Conservation (phyloP, 2,329 filamentous ascomycete species). For the Phaeosphaeriaceae sp. region DNA sequence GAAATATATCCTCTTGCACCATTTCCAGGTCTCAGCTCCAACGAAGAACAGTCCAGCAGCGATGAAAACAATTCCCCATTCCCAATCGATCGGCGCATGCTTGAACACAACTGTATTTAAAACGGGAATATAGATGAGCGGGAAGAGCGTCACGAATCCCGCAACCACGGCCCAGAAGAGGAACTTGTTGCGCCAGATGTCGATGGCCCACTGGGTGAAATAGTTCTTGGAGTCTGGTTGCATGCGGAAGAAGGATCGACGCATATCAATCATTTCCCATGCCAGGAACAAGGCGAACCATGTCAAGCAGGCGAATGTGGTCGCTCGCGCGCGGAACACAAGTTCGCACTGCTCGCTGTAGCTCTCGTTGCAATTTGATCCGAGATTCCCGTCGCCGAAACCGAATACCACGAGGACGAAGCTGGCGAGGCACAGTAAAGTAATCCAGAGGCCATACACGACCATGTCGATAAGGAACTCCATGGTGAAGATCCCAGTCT, state of each 20-base stretch:
- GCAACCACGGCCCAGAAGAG: constrained; percentile 54
- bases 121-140: constrained; percentile 68
- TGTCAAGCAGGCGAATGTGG: constrained; percentile 75
- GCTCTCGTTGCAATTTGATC: constrained; percentile 43
- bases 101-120: constrained; percentile 71
- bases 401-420: constrained; percentile 47
- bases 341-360: constrained; percentile 42
- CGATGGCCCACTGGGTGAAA: constrained; percentile 65
- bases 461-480: constrained; percentile 49
- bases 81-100: constrained; percentile 70
- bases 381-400: constrained; percentile 43
- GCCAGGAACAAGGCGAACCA: constrained; percentile 80
- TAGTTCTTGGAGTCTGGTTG: constrained; percentile 63
- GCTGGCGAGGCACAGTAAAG: constrained; percentile 36
- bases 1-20: constrained; percentile 62
- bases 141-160: constrained; percentile 56
- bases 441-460: constrained; percentile 48
- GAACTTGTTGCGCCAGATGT: constrained; percentile 76
- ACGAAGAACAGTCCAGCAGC: constrained; percentile 67
- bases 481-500: constrained; percentile 48
- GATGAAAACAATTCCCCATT: constrained; percentile 73
- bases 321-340: constrained; percentile 66
- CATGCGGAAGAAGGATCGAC: constrained; percentile 78
- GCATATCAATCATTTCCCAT: constrained; percentile 79
- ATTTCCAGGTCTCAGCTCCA: constrained; percentile 73